These are phyloP conservation scores for Plasmodium vivax DNA, from an alignment of 169 alveolate genomes.

Conservation along the genomic window DNA sequence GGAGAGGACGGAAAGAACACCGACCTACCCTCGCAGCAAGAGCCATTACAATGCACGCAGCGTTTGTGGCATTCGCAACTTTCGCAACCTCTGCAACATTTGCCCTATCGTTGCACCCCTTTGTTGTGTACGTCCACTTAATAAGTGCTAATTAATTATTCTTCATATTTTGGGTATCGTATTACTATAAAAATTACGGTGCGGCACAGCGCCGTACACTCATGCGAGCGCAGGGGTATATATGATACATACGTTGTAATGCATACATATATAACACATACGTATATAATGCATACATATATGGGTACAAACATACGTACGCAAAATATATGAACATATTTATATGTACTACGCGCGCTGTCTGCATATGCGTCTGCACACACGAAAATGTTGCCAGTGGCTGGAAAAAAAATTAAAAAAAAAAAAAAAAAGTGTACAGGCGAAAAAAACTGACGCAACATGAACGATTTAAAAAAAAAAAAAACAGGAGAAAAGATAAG, in stretches of 20 bases:
- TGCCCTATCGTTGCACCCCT: neutral
- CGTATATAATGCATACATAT: too few relatives aligned
- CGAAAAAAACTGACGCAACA: conserved; percentile 21
- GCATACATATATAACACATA: too few relatives aligned
- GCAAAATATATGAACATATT: conserved; percentile 17
- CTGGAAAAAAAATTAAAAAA: neutral
- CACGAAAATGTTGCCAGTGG: neutral
- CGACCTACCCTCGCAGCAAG: neutral
- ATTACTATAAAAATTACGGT: conserved; percentile 40
- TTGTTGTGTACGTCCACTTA: neutral
- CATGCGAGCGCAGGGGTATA: neutral
- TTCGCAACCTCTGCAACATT: neutral
- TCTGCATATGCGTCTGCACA: neutral
- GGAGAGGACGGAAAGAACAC: neutral
- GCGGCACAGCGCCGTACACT: neutral
- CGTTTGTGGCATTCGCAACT: too few relatives aligned
- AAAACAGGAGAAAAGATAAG: neutral
- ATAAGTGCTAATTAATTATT: conserved; percentile 20
- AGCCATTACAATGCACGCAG: neutral
- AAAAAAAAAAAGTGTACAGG: neutral
- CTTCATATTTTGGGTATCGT: conserved; percentile 8
- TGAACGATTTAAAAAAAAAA: conserved; percentile 31
- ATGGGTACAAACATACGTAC: neutral
- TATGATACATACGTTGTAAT: too few relatives aligned
- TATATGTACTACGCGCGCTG: neutral